These are phyloP conservation scores for Metarhizium anisopliae DNA, from an alignment of 2,329 filamentous ascomycete species.

Conservation along the genomic window DNA sequence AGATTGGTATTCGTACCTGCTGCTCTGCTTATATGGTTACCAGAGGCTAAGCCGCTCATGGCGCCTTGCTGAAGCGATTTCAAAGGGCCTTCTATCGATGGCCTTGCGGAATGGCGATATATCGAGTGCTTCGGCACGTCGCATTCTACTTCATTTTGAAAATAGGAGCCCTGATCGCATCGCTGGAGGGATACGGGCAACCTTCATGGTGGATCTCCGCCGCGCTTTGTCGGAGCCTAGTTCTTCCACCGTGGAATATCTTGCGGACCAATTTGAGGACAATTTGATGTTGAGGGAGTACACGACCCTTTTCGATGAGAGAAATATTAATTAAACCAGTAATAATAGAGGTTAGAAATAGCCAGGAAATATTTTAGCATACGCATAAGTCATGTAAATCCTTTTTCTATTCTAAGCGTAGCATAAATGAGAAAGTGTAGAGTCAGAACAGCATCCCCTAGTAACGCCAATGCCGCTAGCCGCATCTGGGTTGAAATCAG, in stretches of 20 bases:
- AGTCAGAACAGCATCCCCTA: no score
- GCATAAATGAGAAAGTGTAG: no score
- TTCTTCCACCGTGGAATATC: slow-evolving; percentile 22
- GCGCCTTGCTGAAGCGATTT: slow-evolving; percentile 21
- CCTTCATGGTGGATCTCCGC: slow-evolving; percentile 28
- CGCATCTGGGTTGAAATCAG: no score
- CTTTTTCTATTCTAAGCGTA: no score
- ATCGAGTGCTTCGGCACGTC: slow-evolving; percentile 21
- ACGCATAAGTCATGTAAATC: no score
- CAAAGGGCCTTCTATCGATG: slow-evolving; percentile 22
- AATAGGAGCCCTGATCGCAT: slow-evolving; percentile 12
- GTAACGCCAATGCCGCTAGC: no score
- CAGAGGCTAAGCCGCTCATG: no score
- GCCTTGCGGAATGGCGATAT: slow-evolving; percentile 20
- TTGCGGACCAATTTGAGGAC: slow-evolving; percentile 24
- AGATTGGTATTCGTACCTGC: no score
- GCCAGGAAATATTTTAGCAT: no score
- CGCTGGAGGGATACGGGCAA: slow-evolving; percentile 20
- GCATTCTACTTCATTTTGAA: slow-evolving; percentile 20
- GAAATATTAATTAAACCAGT: no score
- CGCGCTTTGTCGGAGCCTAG: slow-evolving; percentile 25
- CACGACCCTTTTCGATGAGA: slow-evolving; percentile 12
- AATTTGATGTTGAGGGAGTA: slow-evolving; percentile 25
- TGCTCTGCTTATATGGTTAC: no score
- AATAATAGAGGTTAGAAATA: no score